A percentile compares a stretch with the other conserved stretches of the same genome.
Conservation (phyloP, 352 stramenopile genomes). For the Globisporangium emineosum region DNA sequence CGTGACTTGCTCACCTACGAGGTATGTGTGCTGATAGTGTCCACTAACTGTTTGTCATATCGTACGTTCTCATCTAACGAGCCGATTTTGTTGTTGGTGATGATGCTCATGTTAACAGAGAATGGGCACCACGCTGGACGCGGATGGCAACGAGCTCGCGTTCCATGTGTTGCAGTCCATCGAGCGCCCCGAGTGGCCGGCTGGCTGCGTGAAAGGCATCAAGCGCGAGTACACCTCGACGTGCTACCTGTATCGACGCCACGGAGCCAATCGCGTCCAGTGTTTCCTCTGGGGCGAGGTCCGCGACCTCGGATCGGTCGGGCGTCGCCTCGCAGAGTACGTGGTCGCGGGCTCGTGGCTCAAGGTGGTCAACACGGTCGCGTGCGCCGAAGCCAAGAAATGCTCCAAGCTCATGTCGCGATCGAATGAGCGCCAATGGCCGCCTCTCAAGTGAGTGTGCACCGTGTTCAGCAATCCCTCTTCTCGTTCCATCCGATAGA, state of each 20-base stretch:
- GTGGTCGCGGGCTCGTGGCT: conserved; percentile 19
- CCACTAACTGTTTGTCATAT: not conserved
- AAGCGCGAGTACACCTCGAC: conserved; percentile 31
- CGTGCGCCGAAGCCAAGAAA: conserved; percentile 12
- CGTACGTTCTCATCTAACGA: not conserved
- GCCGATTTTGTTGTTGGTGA: not conserved
- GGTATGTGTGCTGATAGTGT: conserved; percentile 2
- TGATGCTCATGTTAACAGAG: conserved; percentile 12
- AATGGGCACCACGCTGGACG: conserved; percentile 31
- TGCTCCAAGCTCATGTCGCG: not conserved
- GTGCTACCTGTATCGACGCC: conserved; percentile 36
- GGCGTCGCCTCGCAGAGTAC: conserved; percentile 15
- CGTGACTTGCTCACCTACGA: conserved; percentile 45
- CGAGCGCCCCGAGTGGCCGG: conserved; percentile 38
- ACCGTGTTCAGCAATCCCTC: not conserved
- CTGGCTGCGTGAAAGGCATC: conserved; percentile 29
- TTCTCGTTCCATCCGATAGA: not conserved
- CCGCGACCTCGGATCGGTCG: conserved; percentile 20
- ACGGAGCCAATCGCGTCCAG: conserved; percentile 25
- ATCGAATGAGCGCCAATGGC: not conserved
- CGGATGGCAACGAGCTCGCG: conserved; percentile 29
- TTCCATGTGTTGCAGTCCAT: conserved; percentile 49
- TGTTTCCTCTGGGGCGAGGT: conserved; percentile 32
- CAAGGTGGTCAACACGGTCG: conserved; percentile 20
- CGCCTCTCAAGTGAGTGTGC: conserved; percentile 1